Percentiles rank a stretch among this genome's conserved stretches.
Evolutionary conservation across 805 yeast genomes (phyloP).

Genomic region (Zygoascus biomembranicola): DNA sequence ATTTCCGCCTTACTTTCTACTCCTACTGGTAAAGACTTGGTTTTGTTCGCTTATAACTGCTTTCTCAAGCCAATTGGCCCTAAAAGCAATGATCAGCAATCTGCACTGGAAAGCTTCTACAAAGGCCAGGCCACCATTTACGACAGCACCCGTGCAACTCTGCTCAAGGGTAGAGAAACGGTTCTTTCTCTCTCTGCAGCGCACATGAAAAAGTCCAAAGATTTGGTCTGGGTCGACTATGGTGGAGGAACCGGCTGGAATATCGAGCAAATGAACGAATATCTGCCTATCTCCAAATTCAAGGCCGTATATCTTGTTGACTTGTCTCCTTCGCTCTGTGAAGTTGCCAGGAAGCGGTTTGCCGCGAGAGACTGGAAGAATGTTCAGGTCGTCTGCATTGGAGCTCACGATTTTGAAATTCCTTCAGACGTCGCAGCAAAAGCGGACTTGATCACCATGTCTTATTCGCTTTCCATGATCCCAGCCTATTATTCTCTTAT

Average conservation of each 20-base stretch:
- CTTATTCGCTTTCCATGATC: slow-evolving; percentile 79
- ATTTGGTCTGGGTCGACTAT: slow-evolving; percentile 33
- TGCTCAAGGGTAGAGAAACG: slow-evolving; percentile 63
- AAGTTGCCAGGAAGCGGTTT: slow-evolving; percentile 57
- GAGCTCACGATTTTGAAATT: slow-evolving; percentile 63
- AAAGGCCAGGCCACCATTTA: slow-evolving; percentile 70
- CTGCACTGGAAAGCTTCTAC: slow-evolving; percentile 61
- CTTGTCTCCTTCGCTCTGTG: slow-evolving; percentile 68
- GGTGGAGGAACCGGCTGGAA: slow-evolving; percentile 87
- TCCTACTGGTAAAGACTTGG: neutral
- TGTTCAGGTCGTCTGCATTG: slow-evolving; percentile 63
- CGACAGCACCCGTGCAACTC: slow-evolving; percentile 58
- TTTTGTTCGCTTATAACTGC: slow-evolving; percentile 40
- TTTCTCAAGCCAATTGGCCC: slow-evolving; percentile 49
- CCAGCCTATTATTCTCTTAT: slow-evolving; percentile 74
- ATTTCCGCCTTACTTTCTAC: neutral
- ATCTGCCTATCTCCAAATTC: slow-evolving; percentile 42
- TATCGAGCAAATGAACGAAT: slow-evolving; percentile 63
- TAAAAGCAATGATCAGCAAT: slow-evolving; percentile 39
- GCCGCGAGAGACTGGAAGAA: slow-evolving; percentile 41
- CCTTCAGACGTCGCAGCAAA: slow-evolving; percentile 24
- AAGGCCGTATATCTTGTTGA: slow-evolving; percentile 66
- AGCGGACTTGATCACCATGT: slow-evolving; percentile 71
- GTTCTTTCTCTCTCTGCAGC: slow-evolving; percentile 51
- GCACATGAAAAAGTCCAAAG: slow-evolving; percentile 38